Base-by-base conservation (phyloP, 495 filamentous ascomycete genomes). In the Pseudotulostoma volvatum region DNA sequence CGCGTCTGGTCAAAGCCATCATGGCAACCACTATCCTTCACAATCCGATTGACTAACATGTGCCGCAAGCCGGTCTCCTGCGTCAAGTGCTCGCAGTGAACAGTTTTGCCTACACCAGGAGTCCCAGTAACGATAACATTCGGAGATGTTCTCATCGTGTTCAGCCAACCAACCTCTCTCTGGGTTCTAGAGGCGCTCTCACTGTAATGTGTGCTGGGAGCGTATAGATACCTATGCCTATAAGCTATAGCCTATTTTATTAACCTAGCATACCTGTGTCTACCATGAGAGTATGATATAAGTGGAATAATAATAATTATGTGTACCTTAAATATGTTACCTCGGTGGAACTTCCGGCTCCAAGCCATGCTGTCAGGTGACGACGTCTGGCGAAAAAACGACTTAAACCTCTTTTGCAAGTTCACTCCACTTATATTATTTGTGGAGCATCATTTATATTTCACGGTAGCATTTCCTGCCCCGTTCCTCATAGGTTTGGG, bases 71-170 rank as follows among this genome's bases (percentile, higher is more conserved):
- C 77, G 15, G 72, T 73, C 9, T 66, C 72, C 49, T 79, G 66
- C 28, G 85, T 81, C 37, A 95, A 66, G 43, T 73, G 63, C 54
- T 90, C 81, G 48, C 77, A 79, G 57, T 93, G 85, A 14, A 78
- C 84, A 13, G 85, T 93, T 63, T 97, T 97, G 53, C 90, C 90
- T 17, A 88, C 82, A 36, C 90, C 92, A 4, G 90, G 90, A 20
- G 90, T 96, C 47, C 90, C 90, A 36, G 90, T 95, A 44, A 97
- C 68, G 40, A 97, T 79, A 51, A 96, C 82, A 56, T 96, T 97
- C 19, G 90, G 90, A 40, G 67, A 60, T 9, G 60, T 68, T 47
- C 82, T 74, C 51, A 56, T 57, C 44, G 48, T 67, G 43, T 18
- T 11, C 11, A 28, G n/a, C n/a, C n/a, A n/a, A n/a, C n/a, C n/a